Evolutionary conservation across 495 filamentous ascomycete species (phyloP), one percentile per base, ranked within the genome.

Genomic region (Aspergillus nidulans): DNA sequence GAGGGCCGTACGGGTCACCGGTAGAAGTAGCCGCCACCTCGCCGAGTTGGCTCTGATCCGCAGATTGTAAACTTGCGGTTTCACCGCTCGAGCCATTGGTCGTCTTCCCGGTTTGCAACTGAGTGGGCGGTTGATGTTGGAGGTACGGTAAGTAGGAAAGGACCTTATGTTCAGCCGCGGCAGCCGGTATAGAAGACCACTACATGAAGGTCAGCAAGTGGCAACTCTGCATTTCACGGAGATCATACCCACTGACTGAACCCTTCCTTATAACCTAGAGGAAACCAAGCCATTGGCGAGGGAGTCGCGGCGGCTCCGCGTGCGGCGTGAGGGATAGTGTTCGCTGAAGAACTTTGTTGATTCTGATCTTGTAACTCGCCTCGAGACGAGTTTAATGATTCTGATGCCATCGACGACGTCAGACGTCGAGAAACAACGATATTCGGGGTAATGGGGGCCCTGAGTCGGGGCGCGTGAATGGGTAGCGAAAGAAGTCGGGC

Each of bases 231-330:
- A 6, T 3, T 15, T 36, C 13, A 30, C 55, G 28, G 28, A 40
- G n/a, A 49, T 76, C 85, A 24, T 74, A 91, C 90, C 92, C 94
- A 98, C 80, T 98, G 95, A 49, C 75, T 82, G 53, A 94, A 88
- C 12, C 88, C 92, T 48, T 95, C 92, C 61, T 91, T 91, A 72
- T 95, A 95, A 21, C 91, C 87, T 20, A 98, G 72, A 3, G 94
- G 90, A 61, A 97, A 97, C 67, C 80, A 85, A 15, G 53, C 65
- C 61, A 52, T 64, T 43, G 70, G 56, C 2, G 63, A 47, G 7
- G 69, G 65, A 23, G 68, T 66, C 26, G 65, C 73, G 46, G 63
- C 69, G 58, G 64, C 71, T 56, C 69, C 78, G 68, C 52, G 72
- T 60, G 65, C 78, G 40, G 71, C 67, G 52, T 72, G 65, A 16